These are phyloP conservation scores for Groenewaldozyma sp. DNA, from an alignment of 1,139 yeast genomes.

Conservation along the genomic window DNA sequence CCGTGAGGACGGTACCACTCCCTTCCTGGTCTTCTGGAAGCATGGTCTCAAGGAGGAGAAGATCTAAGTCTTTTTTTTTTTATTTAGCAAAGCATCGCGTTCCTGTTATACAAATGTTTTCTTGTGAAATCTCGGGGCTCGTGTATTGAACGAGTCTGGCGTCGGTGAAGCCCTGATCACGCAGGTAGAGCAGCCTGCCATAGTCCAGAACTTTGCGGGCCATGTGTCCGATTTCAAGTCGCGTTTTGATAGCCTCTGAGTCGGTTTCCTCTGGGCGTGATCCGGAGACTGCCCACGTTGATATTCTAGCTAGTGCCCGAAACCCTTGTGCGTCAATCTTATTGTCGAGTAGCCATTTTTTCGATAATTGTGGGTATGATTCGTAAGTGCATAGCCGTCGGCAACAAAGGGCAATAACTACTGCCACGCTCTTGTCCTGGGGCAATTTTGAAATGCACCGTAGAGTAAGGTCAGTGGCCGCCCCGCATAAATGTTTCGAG, in stretches of 20 bases:
- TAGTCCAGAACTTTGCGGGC: conserved; percentile 68
- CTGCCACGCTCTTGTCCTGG: conserved; percentile 10
- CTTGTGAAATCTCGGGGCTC: conserved; percentile 49
- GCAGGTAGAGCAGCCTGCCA: conserved; percentile 44
- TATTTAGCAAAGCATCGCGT: not conserved
- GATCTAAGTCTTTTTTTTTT: conserved; percentile 48
- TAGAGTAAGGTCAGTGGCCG: conserved; percentile 80
- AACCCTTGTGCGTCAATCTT: conserved; percentile 36
- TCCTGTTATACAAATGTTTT: conserved; percentile 52
- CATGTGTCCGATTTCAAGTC: conserved; percentile 51
- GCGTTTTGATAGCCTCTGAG: conserved; percentile 25
- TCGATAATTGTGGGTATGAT: conserved; percentile 40
- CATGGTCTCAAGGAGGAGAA: conserved; percentile 88
- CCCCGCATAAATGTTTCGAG: conserved; percentile 88
- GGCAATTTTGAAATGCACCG: conserved; percentile 49
- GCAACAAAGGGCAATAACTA: conserved; percentile 85
- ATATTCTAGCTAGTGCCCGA: conserved; percentile 48
- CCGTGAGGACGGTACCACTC: conserved; percentile 99
- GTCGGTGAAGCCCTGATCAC: conserved; percentile 23
- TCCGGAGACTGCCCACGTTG: conserved; percentile 86
- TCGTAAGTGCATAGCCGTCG: conserved; percentile 70
- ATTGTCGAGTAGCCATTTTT: conserved; percentile 25
- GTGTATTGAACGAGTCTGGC: conserved; percentile 54
- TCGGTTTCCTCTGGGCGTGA: conserved; percentile 31
- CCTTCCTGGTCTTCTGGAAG: conserved; percentile 97